phyloP scores from a whole-genome alignment of 257 asterid species.

The Solanum bulbocastanum region DNA sequence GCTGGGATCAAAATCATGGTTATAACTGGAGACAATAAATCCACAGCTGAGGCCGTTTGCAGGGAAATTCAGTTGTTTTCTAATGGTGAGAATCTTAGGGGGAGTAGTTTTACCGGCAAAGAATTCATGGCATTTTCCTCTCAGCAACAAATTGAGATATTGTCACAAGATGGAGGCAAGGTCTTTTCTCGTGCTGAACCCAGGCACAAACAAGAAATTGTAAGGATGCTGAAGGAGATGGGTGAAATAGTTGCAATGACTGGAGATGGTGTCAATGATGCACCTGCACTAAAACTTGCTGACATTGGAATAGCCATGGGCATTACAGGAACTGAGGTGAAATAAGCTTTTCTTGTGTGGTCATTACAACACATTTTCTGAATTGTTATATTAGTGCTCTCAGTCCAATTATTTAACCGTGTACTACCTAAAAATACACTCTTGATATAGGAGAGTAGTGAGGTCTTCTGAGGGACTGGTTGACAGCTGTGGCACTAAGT shows the following conservation, averaged over 20 bases:
- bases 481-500: neutral
- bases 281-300: conserved; percentile 89
- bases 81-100: conserved; percentile 40
- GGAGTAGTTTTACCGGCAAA: conserved; percentile 69
- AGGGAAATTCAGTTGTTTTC: conserved; percentile 58
- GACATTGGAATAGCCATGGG: conserved; percentile 98
- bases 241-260: conserved; percentile 95
- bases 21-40: conserved; percentile 91
- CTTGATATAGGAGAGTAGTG: neutral
- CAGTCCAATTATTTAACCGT: neutral
- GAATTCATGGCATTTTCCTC: conserved; percentile 71
- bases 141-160: conserved; percentile 41
- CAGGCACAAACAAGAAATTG: conserved; percentile 83
- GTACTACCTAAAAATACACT: neutral
- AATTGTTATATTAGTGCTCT: neutral
- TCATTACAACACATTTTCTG: neutral
- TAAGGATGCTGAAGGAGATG: conserved; percentile 71
- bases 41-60: conserved; percentile 92
- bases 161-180: conserved; percentile 64
- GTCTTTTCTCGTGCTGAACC: conserved; percentile 93
- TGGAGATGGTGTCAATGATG: conserved; percentile 96
- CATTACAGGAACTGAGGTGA: conserved; percentile 85
- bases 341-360: neutral
- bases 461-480: neutral
- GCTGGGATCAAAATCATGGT: conserved; percentile 91